Conservation (phyloP, 257 asterid species). For the Verbascum thapsus region DNA sequence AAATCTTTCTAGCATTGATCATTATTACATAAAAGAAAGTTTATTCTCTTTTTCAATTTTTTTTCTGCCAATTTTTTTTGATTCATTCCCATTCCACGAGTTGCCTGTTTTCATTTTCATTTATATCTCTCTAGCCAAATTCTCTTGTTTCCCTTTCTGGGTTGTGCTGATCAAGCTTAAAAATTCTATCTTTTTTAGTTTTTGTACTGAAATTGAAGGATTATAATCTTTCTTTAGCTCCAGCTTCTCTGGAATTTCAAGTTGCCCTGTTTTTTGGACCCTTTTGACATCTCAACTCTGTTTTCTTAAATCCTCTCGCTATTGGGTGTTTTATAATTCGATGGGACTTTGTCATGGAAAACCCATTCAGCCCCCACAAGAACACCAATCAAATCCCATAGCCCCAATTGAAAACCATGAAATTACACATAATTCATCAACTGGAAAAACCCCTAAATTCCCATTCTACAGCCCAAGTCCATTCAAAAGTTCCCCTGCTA, state of each 20-base stretch:
- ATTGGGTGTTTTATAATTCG: too few species aligned
- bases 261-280: background rate
- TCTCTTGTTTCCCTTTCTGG: constrained; percentile 35
- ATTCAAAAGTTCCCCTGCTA: constrained; percentile 89
- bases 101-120: constrained; percentile 45
- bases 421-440: constrained; percentile 39
- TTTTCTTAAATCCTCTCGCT: constrained; percentile 10
- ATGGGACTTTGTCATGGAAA: constrained; percentile 99
- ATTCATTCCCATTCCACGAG: constrained; percentile 15
- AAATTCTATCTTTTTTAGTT: constrained; percentile 33
- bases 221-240: too few species aligned
- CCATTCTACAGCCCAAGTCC: constrained; percentile 99
- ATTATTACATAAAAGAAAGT: constrained; percentile 46
- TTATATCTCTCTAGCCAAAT: constrained; percentile 34
- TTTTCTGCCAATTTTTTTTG: constrained; percentile 37
- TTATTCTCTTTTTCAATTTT: constrained; percentile 36
- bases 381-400: constrained; percentile 50
- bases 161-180: constrained; percentile 46
- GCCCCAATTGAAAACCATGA: constrained; percentile 54
- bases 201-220: background rate
- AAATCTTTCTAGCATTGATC: constrained; percentile 49
- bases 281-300: too few species aligned
- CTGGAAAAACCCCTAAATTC: constrained; percentile 82
- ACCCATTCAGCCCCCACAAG: constrained; percentile 65
- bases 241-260: too few species aligned